Base-by-base conservation (phyloP, 306 rosid genomes). In the Vigna nakashimae region DNA sequence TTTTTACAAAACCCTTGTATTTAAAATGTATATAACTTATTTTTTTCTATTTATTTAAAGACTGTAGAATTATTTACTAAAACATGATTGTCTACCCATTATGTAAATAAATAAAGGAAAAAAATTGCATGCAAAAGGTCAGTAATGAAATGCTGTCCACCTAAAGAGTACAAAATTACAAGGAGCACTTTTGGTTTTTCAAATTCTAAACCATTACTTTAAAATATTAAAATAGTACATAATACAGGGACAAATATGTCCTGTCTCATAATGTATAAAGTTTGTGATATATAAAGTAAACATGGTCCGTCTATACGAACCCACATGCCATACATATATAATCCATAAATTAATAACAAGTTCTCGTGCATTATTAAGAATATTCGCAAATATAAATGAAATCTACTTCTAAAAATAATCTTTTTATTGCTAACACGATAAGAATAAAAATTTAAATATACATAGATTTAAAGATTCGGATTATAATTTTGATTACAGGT, bases 81-180 rank as follows among this genome's bases (percentile, higher is more conserved):
- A 45, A 45, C 2, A 12, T 2, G 50, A 45, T 15, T 9, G 9
- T 9, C 46, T 42, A 42, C 12, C 22, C 20, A 52, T 52, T 2
- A 52, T 52, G 17, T 52, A 15, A 50, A 51, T 5, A 40, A 76
- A 65, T 65, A 65, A 40, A 52, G 9, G 20, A 6, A 64, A 64
- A 22, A 50, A 26, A 3, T 64, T 52, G 28, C 42, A 76, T 51
- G 45, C 11, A 66, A 20, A 65, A 65, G 30, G 13, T 20, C 15
- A 26, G 8, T 51, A 38, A 34, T 51, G 17, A 34, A 49, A 8
- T 50, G 16, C 7, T 49, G n/a, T 62, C 38, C 63, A 20, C 24
- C 55, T 20, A 51, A 51, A 51, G 18, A 45, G 36, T 45, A 45
- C 12, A 45, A 16, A 42, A 58, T 9, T 58, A 57, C 12, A 48